Evolutionary conservation across 768 basidiomycete genomes (phyloP), one percentile per base, ranked within the genome.

Genomic region (Amanita fuliginea): DNA sequence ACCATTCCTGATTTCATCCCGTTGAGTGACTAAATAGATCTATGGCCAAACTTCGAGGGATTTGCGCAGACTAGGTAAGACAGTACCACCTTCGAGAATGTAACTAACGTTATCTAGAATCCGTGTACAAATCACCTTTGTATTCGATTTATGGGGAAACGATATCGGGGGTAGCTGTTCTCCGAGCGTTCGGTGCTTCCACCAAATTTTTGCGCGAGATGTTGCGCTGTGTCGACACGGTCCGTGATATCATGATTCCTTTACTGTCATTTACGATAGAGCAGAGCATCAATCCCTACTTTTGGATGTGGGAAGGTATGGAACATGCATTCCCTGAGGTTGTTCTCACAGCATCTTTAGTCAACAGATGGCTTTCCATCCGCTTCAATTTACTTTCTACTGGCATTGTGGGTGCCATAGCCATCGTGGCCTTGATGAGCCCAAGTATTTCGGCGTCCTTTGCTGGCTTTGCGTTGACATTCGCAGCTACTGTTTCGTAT

Each of bases 291-390:
- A 87, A 79, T 59, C 87, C 87, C 3, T 86, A 80, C 61, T 91
- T 86, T 59, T 94, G 92, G 92, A 84, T 86, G 76, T 92, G 86
- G 88, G 86, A 81, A 68, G 81, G 81, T 86, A 37, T 35, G 21
- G 6, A 14, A 18, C 10, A 46, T 14, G 30, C 40, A 16, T 32
- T 22, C 9, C 10, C 28, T 43, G 22, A 26, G 13, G 11, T 1
- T 34, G 19, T 16, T 34, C 19, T 34, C 32, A 14, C 19, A 22
- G n/a, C 19, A n/a, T 39, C 37, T 45, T 3, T 53, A 87, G 88
- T 93, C 14, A 93, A 92, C 61, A 81, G 91, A 39, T 97, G 93
- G 93, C 70, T 93, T 42, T 85, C 85, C 26, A 78, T 83, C 53
- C 83, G 93, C 9, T 94, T 94, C 75, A 86, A 92, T 59, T 60